Percentiles rank a stretch among this genome's conserved stretches.
Evolutionary conservation across 2,329 filamentous ascomycete genomes (phyloP).

Genomic region (Xylariaceae sp.): DNA sequence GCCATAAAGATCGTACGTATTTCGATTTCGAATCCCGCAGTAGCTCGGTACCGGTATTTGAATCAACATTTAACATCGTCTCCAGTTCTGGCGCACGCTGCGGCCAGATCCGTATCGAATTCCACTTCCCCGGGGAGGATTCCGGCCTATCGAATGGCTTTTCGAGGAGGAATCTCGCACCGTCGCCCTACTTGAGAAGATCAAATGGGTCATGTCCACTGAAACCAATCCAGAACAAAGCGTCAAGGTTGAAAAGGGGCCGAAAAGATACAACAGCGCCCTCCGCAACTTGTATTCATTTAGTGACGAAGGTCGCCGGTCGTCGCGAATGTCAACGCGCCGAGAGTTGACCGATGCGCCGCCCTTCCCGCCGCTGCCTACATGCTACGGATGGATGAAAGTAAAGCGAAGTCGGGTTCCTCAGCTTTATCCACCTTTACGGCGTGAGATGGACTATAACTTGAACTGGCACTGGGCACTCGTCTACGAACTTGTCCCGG

Average conservation of each 20-base stretch:
- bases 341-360: conserved; percentile 1
- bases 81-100: too few species aligned
- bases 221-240: background rate
- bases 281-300: conserved; percentile 2
- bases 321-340: background rate
- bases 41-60: too few species aligned
- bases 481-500: background rate
- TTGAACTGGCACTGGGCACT: conserved; percentile 4
- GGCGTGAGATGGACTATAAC: background rate
- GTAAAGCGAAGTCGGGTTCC: conserved; percentile 2
- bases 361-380: conserved; percentile 2
- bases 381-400: conserved; percentile 2
- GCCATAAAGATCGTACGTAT: conserved; percentile 7
- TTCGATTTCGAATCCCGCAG: background rate
- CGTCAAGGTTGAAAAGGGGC: conserved; percentile 1
- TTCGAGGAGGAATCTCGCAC: conserved; percentile 7
- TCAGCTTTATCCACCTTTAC: background rate
- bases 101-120: too few species aligned
- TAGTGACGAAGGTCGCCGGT: conserved; percentile 5
- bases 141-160: conserved; percentile 1
- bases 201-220: conserved; percentile 5
- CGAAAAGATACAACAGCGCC: background rate
- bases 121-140: conserved; percentile 2
- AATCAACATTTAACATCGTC: too few species aligned
- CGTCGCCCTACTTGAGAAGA: conserved; percentile 4